phyloP scores from a whole-genome alignment of 1,284 basidiomycete genomes.

The Ganoderma lingzhi region DNA sequence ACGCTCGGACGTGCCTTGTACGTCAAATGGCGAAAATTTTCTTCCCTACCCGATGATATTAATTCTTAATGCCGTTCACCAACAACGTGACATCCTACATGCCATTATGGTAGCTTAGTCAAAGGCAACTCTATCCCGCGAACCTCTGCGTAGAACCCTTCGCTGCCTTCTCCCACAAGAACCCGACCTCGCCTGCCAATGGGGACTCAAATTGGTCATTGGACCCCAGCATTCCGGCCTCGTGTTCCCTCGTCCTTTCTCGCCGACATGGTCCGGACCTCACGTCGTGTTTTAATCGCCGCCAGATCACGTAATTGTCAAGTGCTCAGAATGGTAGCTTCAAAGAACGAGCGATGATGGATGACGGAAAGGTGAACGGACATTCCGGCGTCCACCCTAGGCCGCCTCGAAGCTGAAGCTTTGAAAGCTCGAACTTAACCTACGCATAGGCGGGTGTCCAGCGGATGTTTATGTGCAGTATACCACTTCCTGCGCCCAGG shows the following conservation, averaged over 20 bases:
- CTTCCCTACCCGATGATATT: neutral
- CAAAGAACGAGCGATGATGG: neutral
- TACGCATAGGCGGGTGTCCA: neutral
- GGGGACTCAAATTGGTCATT: neutral
- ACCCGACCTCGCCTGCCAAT: neutral
- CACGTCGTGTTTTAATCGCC: constrained; percentile 3
- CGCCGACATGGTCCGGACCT: neutral
- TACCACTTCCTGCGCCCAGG: neutral
- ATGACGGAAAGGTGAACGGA: constrained; percentile 1
- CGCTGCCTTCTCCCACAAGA: neutral
- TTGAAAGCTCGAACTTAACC: neutral
- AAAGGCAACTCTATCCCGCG: constrained; percentile 6
- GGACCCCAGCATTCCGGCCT: constrained; percentile 1
- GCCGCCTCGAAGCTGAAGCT: neutral
- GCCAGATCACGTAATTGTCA: constrained; percentile 4
- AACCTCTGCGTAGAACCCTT: neutral
- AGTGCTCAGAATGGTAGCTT: neutral
- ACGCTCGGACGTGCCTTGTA: neutral
- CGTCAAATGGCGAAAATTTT: neutral
- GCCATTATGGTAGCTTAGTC: neutral
- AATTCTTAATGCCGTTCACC: neutral
- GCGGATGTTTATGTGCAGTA: no score
- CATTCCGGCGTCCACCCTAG: constrained; percentile 1
- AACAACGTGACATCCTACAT: neutral
- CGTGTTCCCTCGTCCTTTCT: constrained; percentile 5